Evolutionary conservation across 1,284 basidiomycete genomes (phyloP), one percentile per base, ranked within the genome.

Genomic region (Xerocomus minutiporus): DNA sequence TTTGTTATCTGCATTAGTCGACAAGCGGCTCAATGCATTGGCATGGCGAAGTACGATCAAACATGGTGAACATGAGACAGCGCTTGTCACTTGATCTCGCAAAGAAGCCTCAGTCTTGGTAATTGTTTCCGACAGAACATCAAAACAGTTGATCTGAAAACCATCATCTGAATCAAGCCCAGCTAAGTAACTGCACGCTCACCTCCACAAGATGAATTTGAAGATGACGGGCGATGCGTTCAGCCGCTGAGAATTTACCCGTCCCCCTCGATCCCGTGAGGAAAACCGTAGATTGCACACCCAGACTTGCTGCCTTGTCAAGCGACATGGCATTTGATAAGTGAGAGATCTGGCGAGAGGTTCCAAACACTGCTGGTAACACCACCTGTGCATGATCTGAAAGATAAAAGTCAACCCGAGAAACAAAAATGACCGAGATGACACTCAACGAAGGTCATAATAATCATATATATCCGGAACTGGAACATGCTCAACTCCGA

Each of bases 191-290:
- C 15, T 25, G 31, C 43, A 12, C 39, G 53, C 75, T 60, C 50
- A 91, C 93, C 75, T 94, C 90, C 11, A 93, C 74, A 0, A 94
- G 55, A 68, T 94, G 92, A 53, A 95, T 77, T 7, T 90, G 91
- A 2, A 90, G 69, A 5, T 70, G 64, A 44, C 79, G 76, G 3
- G 90, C 84, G 2, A 89, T 82, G 70, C 75, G 77, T 11, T 70
- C 68, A 0, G 76, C 75, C 13, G 72, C 70, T 0, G 84, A 87
- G 53, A 80, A 81, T 70, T 94, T 95, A 1, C 93, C 91, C 2
- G 75, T 73, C 2, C 92, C 91, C 43, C 83, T 72, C 1, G 82
- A 74, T 1, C 93, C 93, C 57, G 86, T 85, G 39, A 96, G 68
- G 1, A 95, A 71, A 3, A 93, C 74, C 0, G 84, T 81, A 7